Conservation (phyloP, 768 basidiomycete species). For the Phallus indusiatus region DNA sequence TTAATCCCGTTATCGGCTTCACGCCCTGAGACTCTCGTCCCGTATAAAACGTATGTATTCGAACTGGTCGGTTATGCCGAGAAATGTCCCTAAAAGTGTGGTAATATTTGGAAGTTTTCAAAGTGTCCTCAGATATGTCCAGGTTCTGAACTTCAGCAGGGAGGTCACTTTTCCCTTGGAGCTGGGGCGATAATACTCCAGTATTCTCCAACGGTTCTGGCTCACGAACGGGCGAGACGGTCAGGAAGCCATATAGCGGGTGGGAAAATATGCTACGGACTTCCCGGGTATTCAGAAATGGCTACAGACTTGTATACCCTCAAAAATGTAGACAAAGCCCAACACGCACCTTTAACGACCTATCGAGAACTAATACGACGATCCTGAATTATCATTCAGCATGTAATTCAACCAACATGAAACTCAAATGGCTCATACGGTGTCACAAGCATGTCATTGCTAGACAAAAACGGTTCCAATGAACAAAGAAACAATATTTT, state of each 20-base stretch:
- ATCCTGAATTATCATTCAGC: conserved; percentile 38
- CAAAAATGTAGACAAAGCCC: not conserved
- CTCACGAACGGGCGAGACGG: conserved; percentile 34
- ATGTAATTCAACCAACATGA: not conserved
- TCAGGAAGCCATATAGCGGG: conserved; percentile 66
- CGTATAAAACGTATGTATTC: conserved; percentile 76
- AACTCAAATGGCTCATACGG: conserved; percentile 49
- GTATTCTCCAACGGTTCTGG: conserved; percentile 15
- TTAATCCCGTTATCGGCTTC: conserved; percentile 84
- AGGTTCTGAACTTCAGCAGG: too few relatives aligned
- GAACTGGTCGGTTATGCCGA: conserved; percentile 36
- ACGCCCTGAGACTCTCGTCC: conserved; percentile 77
- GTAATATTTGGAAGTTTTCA: conserved; percentile 31
- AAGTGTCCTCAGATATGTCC: not conserved
- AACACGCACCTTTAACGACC: conserved; percentile 50
- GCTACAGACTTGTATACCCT: conserved; percentile 31
- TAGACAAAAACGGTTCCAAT: conserved; percentile 71
- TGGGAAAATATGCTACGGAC: conserved; percentile 80
- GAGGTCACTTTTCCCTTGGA: not conserved
- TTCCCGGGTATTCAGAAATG: conserved; percentile 70
- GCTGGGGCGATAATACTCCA: not conserved
- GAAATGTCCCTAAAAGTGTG: conserved; percentile 52
- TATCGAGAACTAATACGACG: conserved; percentile 77
- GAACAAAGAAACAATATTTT: conserved; percentile 71
- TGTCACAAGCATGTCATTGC: conserved; percentile 64